These are phyloP conservation scores for Leccinum aurantiacum DNA, from an alignment of 768 basidiomycete species.

Conservation along the genomic window DNA sequence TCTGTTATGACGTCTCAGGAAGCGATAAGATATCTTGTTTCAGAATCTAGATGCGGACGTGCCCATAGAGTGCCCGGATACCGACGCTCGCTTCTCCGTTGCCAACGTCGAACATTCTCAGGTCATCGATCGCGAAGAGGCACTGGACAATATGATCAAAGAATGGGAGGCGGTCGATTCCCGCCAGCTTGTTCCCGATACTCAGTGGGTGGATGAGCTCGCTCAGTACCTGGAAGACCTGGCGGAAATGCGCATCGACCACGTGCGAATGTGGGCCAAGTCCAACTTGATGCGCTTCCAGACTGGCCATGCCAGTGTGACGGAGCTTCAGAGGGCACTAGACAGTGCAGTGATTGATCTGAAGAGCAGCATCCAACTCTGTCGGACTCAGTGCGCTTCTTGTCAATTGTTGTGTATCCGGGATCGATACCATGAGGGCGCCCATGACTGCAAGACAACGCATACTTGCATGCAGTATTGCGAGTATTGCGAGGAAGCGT, in stretches of 20 bases:
- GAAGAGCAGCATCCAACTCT: conserved; percentile 50
- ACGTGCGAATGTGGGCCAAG: conserved; percentile 51
- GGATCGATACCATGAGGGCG: conserved; percentile 43
- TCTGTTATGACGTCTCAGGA: background rate
- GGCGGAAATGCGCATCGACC: conserved; percentile 44
- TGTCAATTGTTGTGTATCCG: conserved; percentile 54
- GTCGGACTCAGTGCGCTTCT: conserved; percentile 44
- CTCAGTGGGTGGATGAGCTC: conserved; percentile 43
- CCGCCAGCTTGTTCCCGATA: conserved; percentile 40
- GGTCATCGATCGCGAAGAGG: conserved; percentile 10
- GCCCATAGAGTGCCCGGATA: conserved; percentile 39
- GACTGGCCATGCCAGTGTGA: conserved; percentile 43
- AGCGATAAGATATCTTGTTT: background rate
- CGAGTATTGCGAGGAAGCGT: conserved; percentile 38
- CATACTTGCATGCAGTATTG: conserved; percentile 48
- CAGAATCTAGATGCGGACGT: conserved; percentile 58
- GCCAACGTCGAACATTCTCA: conserved; percentile 14
- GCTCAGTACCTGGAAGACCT: conserved; percentile 40
- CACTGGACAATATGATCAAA: conserved; percentile 17
- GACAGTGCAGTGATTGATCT: conserved; percentile 46
- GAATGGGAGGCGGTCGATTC: conserved; percentile 33
- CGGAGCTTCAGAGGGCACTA: conserved; percentile 43
- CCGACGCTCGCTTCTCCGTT: conserved; percentile 38
- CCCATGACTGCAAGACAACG: conserved; percentile 50
- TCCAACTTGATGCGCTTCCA: conserved; percentile 51